Base-by-base conservation (phyloP, 2,329 filamentous ascomycete species). In the Hypoxylon sp. region DNA sequence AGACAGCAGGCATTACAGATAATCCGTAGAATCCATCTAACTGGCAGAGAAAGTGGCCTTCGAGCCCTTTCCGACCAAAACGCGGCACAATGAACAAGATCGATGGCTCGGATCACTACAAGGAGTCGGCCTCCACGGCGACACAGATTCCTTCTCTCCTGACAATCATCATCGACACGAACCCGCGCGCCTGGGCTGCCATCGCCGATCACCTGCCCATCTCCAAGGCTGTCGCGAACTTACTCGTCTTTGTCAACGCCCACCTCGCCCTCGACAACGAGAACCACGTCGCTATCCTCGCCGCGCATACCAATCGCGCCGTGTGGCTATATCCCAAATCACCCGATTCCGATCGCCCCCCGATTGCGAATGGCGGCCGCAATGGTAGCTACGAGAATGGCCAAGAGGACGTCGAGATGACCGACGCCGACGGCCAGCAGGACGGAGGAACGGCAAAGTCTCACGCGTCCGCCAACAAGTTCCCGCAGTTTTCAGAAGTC, bases 241-340 rank as follows among this genome's bases (percentile, higher is more conserved):
- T 98, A 63, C 88, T 98, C 70, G 89, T 99, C 79, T 98, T 97
- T 78, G 88, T 97, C 78, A 98, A 99, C 75, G 92, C 94, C 52
- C 96, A 99, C 73, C 84, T 99, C 26, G 92, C 95, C 65, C 93
- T 94, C 73, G 96, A 93, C 76, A 94, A 95, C 74, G 86, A 90
- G 51, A 98, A 98, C 77, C 90, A 94, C 74, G 91, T 98, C 45
- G 92, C 93, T 60, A 85, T 99, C 13, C 86, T 99, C 60, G 95
- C 94, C 27, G 92, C 92, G 7, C 95, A 99, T 73, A 88, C 87
- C 65, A 89, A 95, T 70, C 88, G 90, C 62, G 91, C 94, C 54
- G 83, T 88, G 70, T 99, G 93, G 87, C 87, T 99, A 3, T 98
- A 97, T 70, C 95, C 95, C 2, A 79, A 80, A 2, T 63, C 69